These are phyloP conservation scores for Entrophospora sp. DNA, from an alignment of 192 early-diverging fungal genomes.

Conservation along the genomic window DNA sequence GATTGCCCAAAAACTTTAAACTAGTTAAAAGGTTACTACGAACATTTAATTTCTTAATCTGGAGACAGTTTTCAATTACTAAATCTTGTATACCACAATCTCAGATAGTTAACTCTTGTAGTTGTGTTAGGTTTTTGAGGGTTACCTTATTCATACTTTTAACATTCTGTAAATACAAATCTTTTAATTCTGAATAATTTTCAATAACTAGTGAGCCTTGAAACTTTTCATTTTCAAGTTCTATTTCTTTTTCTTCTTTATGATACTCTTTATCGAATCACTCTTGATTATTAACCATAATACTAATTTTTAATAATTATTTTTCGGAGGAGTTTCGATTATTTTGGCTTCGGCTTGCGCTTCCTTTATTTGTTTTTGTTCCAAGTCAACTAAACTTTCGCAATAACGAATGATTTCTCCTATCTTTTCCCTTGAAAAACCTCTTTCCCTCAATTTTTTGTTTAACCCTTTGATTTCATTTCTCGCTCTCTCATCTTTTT, in stretches of 20 bases:
- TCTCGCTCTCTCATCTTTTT: not conserved
- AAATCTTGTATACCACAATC: not conserved
- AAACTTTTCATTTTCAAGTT: not conserved
- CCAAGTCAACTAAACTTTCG: not conserved
- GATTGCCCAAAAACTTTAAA: not conserved
- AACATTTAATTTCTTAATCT: not conserved
- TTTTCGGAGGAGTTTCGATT: not conserved
- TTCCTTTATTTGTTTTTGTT: not conserved
- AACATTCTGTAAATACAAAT: not conserved
- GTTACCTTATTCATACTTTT: not conserved
- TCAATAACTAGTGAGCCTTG: not conserved
- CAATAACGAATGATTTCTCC: not conserved
- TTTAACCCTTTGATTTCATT: not conserved
- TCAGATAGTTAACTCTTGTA: not conserved
- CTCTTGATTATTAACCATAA: conserved; percentile 1
- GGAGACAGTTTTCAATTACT: conserved; percentile 2
- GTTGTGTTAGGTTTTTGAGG: not conserved
- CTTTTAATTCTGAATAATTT: not conserved
- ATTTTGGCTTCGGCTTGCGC: not conserved
- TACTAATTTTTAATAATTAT: not conserved
- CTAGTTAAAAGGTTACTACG: not conserved
- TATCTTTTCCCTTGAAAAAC: not conserved
- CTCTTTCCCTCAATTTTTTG: not conserved
- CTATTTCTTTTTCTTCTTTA: conserved; percentile 10
- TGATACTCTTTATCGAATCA: not conserved